Base-by-base conservation (phyloP, 2,329 filamentous ascomycete species). In the Bipolaris gigantea region DNA sequence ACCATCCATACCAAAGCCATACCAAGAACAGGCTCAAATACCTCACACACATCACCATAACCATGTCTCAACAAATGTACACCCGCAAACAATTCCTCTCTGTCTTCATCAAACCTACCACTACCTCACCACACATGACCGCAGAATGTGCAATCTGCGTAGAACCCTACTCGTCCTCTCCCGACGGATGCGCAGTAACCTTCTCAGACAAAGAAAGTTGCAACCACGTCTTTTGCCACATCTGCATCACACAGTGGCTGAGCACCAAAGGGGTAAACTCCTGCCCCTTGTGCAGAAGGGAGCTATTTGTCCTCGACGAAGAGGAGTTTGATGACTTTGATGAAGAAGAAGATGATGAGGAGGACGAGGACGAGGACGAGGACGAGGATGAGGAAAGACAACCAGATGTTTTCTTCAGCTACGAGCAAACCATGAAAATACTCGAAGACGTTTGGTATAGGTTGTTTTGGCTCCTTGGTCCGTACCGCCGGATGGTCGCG, bases 91-190 rank as follows among this genome's bases (percentile, higher is more conserved):
- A 50, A 5, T 54, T 50, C 34, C 47, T 54, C 23, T 19, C 13
- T 16, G 10, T 19, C 15, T 30, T 21, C 35, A 46, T 50, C 5
- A 46, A 35, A 1, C 21, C 19, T 10, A 21, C 23, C 27, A 13
- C 2, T 3, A 18, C 32, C n/a, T 40, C 41, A 16, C 33, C 45
- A 15, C 27, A 35, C 13, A 16, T 21, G 6, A 15, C 38, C 19
- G 11, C 21, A 15, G n/a, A 34, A 18, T 54, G 52, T 23, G 4
- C 47, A 13, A 50, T 54, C 47, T 54, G 52, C 41, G 16, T 9
- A 10, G 40, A 50, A 32, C 27, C 40, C 10, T 50, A 41, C 41
- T 21, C 25, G 35, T 34, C 23, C 15, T 45, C 35, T 36, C n/a
- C 33, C n/a, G 15, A 15, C 3, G 9, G 16, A 10, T 13, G n/a